Evolutionary conservation across 768 basidiomycete genomes (phyloP).

Genomic region (Chalciporus sphaerocephalus): DNA sequence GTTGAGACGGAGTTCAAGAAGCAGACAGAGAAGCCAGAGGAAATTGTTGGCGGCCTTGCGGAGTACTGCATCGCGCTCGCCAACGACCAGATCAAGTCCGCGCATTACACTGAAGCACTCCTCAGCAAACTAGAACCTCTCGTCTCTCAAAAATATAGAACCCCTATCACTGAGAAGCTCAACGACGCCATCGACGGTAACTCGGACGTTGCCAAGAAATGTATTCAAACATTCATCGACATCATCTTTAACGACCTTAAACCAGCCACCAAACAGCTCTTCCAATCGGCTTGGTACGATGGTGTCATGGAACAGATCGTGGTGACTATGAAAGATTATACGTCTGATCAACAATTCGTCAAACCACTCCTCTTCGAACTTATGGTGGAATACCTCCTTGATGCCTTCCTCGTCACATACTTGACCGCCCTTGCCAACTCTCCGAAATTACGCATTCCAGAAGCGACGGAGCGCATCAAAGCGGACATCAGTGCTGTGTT

Average conservation of each 20-base stretch:
- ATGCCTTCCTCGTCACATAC: conserved; percentile 85
- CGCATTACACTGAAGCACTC: conserved; percentile 87
- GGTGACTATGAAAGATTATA: conserved; percentile 95
- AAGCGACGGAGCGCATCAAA: conserved; percentile 77
- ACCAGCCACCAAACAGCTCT: conserved; percentile 78
- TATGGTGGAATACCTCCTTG: conserved; percentile 87
- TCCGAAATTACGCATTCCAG: conserved; percentile 82
- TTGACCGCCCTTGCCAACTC: conserved; percentile 82
- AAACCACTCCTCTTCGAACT: conserved; percentile 89
- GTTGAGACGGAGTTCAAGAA: conserved; percentile 85
- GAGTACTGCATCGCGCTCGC: conserved; percentile 96
- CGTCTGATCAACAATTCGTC: conserved; percentile 87
- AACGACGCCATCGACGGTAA: conserved; percentile 98
- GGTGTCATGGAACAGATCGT: conserved; percentile 83
- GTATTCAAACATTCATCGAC: conserved; percentile 90
- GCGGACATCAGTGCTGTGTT: conserved; percentile 76
- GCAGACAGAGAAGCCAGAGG: conserved; percentile 83
- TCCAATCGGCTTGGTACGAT: conserved; percentile 87
- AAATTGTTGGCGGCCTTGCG: conserved; percentile 80
- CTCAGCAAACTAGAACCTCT: conserved; percentile 83
- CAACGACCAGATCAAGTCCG: conserved; percentile 96
- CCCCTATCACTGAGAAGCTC: conserved; percentile 74
- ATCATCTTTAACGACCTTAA: conserved; percentile 94
- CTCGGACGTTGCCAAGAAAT: conserved; percentile 96
- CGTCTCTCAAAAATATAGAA: conserved; percentile 88